phyloP scores from a whole-genome alignment of 305 asterid genomes.

The Fraxinus baroniana region DNA sequence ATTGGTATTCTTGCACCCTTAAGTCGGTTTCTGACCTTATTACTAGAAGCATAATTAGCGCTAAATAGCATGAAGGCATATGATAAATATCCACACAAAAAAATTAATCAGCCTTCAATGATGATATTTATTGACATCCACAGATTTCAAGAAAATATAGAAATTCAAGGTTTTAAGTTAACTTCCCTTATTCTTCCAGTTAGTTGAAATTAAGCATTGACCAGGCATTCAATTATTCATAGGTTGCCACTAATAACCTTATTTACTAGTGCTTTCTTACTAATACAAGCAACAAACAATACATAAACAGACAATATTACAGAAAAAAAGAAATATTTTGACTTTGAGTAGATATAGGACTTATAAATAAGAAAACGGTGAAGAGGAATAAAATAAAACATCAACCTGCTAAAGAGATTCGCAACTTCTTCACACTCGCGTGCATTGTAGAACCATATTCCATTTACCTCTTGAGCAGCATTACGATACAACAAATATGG shows the following conservation, averaged over 20 bases:
- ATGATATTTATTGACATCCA: neutral
- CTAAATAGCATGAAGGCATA: neutral
- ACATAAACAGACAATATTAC: neutral
- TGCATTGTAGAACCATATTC: conserved; percentile 47
- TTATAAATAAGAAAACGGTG: neutral
- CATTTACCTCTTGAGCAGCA: conserved; percentile 60
- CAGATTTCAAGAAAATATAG: neutral
- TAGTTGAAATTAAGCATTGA: neutral
- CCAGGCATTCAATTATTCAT: neutral
- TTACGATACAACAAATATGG: conserved; percentile 78
- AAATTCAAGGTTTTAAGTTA: neutral
- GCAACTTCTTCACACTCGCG: conserved; percentile 83
- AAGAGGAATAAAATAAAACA: neutral
- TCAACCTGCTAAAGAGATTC: conserved; percentile 70
- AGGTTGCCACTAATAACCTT: neutral
- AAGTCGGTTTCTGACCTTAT: conserved; percentile 2
- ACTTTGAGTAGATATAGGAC: too few relatives aligned
- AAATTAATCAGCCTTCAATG: neutral
- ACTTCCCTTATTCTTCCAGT: neutral
- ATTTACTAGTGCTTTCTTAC: neutral
- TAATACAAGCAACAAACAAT: neutral
- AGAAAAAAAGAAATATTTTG: neutral
- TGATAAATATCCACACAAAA: neutral
- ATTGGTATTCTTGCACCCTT: neutral
- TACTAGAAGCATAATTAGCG: neutral